These are phyloP conservation scores for Erodium trifolium DNA, from an alignment of 441 rosid genomes.

Conservation along the genomic window DNA sequence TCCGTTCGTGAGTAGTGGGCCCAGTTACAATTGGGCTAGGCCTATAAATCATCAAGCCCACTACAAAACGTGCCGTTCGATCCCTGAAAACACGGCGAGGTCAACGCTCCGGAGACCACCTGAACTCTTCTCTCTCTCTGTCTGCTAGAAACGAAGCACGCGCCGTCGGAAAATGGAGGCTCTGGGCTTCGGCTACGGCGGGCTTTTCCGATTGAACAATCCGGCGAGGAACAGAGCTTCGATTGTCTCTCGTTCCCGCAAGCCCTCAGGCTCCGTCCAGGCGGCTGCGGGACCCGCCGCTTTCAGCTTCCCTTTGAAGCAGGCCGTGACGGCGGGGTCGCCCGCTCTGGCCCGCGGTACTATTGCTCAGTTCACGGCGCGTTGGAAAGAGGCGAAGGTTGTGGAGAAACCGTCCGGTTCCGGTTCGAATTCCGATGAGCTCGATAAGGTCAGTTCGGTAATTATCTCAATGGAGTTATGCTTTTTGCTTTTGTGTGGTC, in stretches of 20 bases:
- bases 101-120: neutral
- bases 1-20: neutral
- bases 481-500: neutral
- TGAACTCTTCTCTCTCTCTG: neutral
- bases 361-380: conserved; percentile 52
- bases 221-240: conserved; percentile 17
- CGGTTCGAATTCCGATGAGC: conserved; percentile 22
- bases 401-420: conserved; percentile 13
- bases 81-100: neutral
- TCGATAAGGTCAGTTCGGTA: conserved; percentile 24
- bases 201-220: conserved; percentile 53
- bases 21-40: neutral
- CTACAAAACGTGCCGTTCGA: neutral
- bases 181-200: conserved; percentile 38
- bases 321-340: conserved; percentile 67
- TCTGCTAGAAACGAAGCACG: neutral
- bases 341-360: conserved; percentile 73
- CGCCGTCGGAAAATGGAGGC: conserved; percentile 40
- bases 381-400: conserved; percentile 31
- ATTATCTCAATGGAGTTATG: neutral
- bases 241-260: conserved; percentile 26
- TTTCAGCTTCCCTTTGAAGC: conserved; percentile 66
- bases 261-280: conserved; percentile 38
- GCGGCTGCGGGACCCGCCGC: conserved; percentile 25
- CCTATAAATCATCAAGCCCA: neutral